Base-by-base conservation (phyloP, 805 yeast genomes). In the Wickerhamiella galacta region DNA sequence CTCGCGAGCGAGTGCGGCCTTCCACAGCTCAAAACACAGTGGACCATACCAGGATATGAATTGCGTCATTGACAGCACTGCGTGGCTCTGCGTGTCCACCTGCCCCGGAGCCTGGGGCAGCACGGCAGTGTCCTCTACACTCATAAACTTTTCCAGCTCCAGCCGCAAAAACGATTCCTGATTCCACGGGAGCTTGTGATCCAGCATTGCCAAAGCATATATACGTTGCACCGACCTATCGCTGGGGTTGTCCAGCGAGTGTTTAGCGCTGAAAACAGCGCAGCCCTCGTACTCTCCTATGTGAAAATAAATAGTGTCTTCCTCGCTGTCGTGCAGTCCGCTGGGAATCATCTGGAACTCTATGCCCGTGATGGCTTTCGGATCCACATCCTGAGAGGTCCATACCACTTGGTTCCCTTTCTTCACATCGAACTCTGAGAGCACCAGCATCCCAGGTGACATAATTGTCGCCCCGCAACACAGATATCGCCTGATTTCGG, bases 331-430 rank as follows among this genome's bases (percentile, higher is more conserved):
- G 45, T 75, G 83, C 2, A 73, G 55, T 1, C 85, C 82, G 0
- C 80, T 71, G 0, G 83, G 83, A 28, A 75, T 52, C n/a, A 73
- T 58, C 41, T 70, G 68, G 52, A 64, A 75, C 50, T 75, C 83
- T 3, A 75, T 46, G 9, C 65, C 64, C 20, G 58, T 51, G 17
- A 69, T 44, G 0, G 58, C 11, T 3, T 40, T 33, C 15, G 17
- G 18, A 16, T 42, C 34, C 3, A 33, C 43, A 3, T 38, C 40
- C 33, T 42, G 33, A 29, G 52, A 46, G 37, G 55, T 51, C 72
- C 72, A 66, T 33, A 55, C 58, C 23, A 66, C 39, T 31, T 57
- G 63, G 41, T 66, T 61, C 1, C 77, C 77, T 1, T 58, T 49
- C 21, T 60, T 60, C 11, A 64, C 66, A 43, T 70, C 71, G 44